Base-by-base conservation (phyloP, 2,329 filamentous ascomycete genomes). In the Coniella vitis region DNA sequence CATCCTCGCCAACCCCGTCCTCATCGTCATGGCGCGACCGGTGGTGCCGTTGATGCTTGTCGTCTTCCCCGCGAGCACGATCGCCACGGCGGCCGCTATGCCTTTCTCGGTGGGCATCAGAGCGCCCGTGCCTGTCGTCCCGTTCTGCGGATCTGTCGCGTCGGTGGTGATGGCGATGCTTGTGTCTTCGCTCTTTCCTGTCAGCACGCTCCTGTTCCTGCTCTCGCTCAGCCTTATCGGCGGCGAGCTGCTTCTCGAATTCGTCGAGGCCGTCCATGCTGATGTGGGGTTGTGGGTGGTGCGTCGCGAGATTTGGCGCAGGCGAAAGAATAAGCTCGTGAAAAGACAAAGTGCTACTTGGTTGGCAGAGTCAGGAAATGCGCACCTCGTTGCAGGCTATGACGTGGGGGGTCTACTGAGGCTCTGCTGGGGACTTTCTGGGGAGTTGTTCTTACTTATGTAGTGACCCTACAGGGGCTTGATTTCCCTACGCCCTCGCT, bases 21-120 rank as follows among this genome's bases (percentile, higher is more conserved):
- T 32, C 65, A 7, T 69, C 70, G 44, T 79, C 75, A 42, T 80
- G 72, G 48, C 62, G 69, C 1, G 73, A 73, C 29, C 60, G 60
- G 40, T 65, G 62, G 40, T 65, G 62, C 19, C 60, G 55, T 16
- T 62, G 60, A 12, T 62, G 61, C 42, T 64, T 62, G 25, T 65
- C 57, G 29, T 65, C 61, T 2, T 59, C 60, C 16, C 65, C 63
- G 14, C 63, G 62, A 16, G 60, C 52, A 17, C 53, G 40, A 12
- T 46, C 51, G 19, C 65, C 56, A 20, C 34, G 36, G 25, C 38
- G 45, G 46, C 65, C 63, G 2, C 57, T 57, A 16, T 63, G 57
- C 1, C 55, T 60, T 29, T 64, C 61, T 17, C 55, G 55, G n/a
- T 58, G 51, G 7, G 46, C 48, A 34, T 63, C 60, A 38, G 60